Percentiles rank a stretch among this genome's conserved stretches.
Conservation (phyloP, 257 asterid species). For the Prunella vulgaris region DNA sequence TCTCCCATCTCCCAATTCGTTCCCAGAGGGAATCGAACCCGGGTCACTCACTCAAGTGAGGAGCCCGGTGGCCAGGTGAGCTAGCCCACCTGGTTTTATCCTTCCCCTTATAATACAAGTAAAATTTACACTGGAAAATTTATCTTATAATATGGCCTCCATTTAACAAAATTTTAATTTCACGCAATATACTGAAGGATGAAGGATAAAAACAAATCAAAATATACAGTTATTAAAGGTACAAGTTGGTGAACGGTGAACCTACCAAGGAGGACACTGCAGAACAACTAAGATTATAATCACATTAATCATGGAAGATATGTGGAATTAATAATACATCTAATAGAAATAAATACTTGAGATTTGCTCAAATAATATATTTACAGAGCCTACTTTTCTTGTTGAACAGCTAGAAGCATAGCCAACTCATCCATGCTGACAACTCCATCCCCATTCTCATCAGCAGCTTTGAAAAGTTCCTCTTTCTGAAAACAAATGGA, state of each 20-base stretch:
- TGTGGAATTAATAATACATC: not conserved
- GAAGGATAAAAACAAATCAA: not conserved
- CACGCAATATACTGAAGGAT: not conserved
- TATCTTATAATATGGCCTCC: not conserved
- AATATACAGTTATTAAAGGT: not conserved
- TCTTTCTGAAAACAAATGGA: constrained; percentile 58
- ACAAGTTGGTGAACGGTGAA: not conserved
- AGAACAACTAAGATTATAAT: not conserved
- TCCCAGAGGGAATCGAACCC: too few species aligned
- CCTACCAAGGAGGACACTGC: not conserved
- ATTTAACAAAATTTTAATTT: too few species aligned
- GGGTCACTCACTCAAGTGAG: too few species aligned
- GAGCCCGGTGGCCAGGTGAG: too few species aligned
- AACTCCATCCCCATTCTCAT: constrained; percentile 81
- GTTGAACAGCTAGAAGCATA: constrained; percentile 80
- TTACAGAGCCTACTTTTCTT: constrained; percentile 61
- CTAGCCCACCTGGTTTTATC: too few species aligned
- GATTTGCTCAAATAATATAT: constrained; percentile 11
- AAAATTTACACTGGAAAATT: not conserved
- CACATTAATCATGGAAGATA: constrained; percentile 1
- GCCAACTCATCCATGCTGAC: constrained; percentile 98
- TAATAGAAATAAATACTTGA: not conserved
- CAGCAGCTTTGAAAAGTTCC: constrained; percentile 92
- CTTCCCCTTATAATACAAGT: not conserved
- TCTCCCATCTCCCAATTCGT: too few species aligned